Conservation (phyloP, 805 yeast species). For the Danielia oregonensis region DNA sequence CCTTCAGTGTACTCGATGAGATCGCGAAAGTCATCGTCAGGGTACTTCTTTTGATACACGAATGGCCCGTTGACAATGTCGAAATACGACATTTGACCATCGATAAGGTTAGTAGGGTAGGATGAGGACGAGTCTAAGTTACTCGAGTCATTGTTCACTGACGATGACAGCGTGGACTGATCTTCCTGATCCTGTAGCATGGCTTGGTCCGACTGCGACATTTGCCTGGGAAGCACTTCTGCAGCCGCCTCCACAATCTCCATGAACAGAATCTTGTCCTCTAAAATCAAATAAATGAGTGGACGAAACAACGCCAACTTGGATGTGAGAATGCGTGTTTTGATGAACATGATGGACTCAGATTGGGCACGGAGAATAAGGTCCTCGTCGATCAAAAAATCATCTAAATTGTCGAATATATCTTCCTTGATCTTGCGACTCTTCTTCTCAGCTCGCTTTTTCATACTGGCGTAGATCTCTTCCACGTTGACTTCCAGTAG, state of each 20-base stretch:
- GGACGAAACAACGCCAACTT: conserved; percentile 34
- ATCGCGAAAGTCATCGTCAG: conserved; percentile 30
- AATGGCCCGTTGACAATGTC: conserved; percentile 19
- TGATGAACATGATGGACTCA: conserved; percentile 36
- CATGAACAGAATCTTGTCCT: conserved; percentile 23
- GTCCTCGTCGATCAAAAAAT: conserved; percentile 32
- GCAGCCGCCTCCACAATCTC: conserved; percentile 27
- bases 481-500: conserved; percentile 29
- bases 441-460: conserved; percentile 19
- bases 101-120: conserved; percentile 1
- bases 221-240: conserved; percentile 2
- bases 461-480: conserved; percentile 26
- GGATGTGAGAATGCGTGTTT: conserved; percentile 32
- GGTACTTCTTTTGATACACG: conserved; percentile 23
- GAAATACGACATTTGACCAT: conserved; percentile 1
- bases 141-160: neutral
- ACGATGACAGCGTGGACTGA: neutral
- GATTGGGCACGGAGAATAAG: conserved; percentile 30
- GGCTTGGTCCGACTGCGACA: conserved; percentile 1
- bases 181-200: conserved; percentile 1
- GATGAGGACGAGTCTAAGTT: neutral
- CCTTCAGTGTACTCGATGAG: conserved; percentile 19
- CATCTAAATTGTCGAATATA: conserved; percentile 26
- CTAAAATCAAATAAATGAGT: conserved; percentile 27
- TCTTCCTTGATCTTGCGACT: conserved; percentile 9